These are phyloP conservation scores for Rhizoclosmatium globosum DNA, from an alignment of 192 early-diverging fungal species.

Conservation along the genomic window DNA sequence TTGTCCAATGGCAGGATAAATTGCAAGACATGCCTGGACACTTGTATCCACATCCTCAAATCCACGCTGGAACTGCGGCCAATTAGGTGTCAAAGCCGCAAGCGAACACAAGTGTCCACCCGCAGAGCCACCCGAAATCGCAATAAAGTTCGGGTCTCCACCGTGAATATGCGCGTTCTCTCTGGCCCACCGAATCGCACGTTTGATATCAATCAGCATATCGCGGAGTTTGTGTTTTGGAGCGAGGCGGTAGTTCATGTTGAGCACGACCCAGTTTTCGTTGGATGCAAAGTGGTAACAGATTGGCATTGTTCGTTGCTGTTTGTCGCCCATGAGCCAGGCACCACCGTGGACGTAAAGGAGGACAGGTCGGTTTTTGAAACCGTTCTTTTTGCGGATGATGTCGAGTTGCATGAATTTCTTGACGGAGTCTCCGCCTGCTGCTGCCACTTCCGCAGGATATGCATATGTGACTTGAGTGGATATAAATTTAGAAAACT, in stretches of 20 bases:
- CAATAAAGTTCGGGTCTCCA: conserved; percentile 71
- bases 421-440: conserved; percentile 28
- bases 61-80: conserved; percentile 40
- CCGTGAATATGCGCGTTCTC: conserved; percentile 65
- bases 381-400: conserved; percentile 25
- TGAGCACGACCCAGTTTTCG: conserved; percentile 68
- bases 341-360: conserved; percentile 64
- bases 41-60: conserved; percentile 53
- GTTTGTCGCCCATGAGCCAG: conserved; percentile 69
- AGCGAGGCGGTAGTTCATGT: conserved; percentile 58
- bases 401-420: conserved; percentile 42
- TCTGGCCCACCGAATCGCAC: conserved; percentile 74
- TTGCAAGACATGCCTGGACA: conserved; percentile 61
- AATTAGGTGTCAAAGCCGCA: conserved; percentile 61
- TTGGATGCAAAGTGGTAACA: conserved; percentile 51
- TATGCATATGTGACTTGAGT: conserved; percentile 47
- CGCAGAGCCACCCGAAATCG: conserved; percentile 61
- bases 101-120: conserved; percentile 68
- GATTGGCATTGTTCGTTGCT: conserved; percentile 37
- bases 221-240: conserved; percentile 58
- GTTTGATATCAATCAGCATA: conserved; percentile 73
- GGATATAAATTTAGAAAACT: neutral
- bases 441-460: conserved; percentile 39
- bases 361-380: conserved; percentile 35
- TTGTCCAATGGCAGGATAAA: conserved; percentile 60